These are phyloP conservation scores for Rosa persica DNA, from an alignment of 306 rosid species.

Conservation along the genomic window DNA sequence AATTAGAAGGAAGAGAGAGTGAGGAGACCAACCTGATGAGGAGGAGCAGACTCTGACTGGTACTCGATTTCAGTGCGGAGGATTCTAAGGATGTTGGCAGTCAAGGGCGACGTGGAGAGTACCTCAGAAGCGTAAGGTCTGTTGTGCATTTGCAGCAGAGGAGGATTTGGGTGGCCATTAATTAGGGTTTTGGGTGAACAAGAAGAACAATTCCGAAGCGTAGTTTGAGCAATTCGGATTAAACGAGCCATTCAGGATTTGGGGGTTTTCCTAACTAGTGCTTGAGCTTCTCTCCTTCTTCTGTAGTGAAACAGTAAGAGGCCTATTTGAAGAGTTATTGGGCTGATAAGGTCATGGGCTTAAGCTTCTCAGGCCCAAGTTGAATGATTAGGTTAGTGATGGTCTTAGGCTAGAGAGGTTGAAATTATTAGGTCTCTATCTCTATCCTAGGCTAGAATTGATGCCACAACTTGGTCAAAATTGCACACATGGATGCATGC, in stretches of 20 bases:
- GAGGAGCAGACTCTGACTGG: conserved; percentile 62
- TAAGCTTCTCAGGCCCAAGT: neutral
- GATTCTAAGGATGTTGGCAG: conserved; percentile 61
- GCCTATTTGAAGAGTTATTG: neutral
- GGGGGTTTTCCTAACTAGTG: too few species aligned
- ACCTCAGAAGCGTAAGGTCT: conserved; percentile 34
- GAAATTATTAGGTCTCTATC: neutral
- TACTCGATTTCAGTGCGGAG: conserved; percentile 63
- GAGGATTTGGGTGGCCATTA: conserved; percentile 17
- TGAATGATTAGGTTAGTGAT: too few species aligned
- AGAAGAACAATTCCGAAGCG: conserved; percentile 17
- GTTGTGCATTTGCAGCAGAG: conserved; percentile 17
- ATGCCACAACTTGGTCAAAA: too few species aligned
- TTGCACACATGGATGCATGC: too few species aligned
- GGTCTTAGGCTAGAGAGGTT: neutral
- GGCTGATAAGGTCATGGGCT: neutral
- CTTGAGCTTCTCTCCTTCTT: neutral
- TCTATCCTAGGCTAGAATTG: neutral
- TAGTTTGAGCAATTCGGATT: conserved; percentile 38
- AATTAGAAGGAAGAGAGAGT: neutral
- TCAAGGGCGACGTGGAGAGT: conserved; percentile 57
- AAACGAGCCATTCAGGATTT: conserved; percentile 47
- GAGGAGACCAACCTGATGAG: conserved; percentile 52
- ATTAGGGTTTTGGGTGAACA: conserved; percentile 4
- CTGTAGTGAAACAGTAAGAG: neutral